phyloP scores from a whole-genome alignment of 331 rosid genomes.

The Rosa hybrid region DNA sequence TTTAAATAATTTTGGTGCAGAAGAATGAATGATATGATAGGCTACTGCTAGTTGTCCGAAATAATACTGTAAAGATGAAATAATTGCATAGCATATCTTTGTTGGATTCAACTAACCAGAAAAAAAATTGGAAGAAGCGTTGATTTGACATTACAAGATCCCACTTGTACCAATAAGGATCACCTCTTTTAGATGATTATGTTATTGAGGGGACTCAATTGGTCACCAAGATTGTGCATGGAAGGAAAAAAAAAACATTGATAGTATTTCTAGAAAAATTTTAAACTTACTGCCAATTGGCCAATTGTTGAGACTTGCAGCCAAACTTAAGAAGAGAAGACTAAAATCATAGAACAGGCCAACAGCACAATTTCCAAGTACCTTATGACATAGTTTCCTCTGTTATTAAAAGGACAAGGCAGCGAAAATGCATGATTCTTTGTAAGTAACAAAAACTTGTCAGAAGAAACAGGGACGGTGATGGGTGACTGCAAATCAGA shows the following conservation, averaged over 20 bases:
- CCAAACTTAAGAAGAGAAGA: too few relatives aligned
- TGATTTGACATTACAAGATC: not conserved
- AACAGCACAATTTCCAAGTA: conserved; percentile 20
- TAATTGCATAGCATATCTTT: too few relatives aligned
- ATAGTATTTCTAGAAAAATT: too few relatives aligned
- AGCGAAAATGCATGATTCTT: conserved; percentile 73
- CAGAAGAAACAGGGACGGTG: conserved; percentile 76
- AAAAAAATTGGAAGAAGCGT: too few relatives aligned
- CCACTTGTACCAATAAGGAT: conserved; percentile 14
- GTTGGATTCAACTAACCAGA: too few relatives aligned
- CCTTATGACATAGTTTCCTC: conserved; percentile 95
- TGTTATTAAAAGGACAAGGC: conserved; percentile 72
- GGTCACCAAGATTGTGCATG: conserved; percentile 13
- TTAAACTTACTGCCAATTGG: too few relatives aligned
- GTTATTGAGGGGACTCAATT: not conserved
- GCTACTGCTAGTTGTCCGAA: too few relatives aligned
- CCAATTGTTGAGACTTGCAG: too few relatives aligned
- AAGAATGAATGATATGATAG: too few relatives aligned
- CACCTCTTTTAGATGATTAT: conserved; percentile 2
- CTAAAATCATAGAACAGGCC: not conserved
- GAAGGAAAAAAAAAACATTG: too few relatives aligned
- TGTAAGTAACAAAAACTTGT: conserved; percentile 87
- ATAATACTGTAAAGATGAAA: too few relatives aligned
- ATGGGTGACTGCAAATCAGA: conserved; percentile 75
- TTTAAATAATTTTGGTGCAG: too few relatives aligned